Conservation (phyloP, 768 basidiomycete genomes). For the Lactifluus echinatus region DNA sequence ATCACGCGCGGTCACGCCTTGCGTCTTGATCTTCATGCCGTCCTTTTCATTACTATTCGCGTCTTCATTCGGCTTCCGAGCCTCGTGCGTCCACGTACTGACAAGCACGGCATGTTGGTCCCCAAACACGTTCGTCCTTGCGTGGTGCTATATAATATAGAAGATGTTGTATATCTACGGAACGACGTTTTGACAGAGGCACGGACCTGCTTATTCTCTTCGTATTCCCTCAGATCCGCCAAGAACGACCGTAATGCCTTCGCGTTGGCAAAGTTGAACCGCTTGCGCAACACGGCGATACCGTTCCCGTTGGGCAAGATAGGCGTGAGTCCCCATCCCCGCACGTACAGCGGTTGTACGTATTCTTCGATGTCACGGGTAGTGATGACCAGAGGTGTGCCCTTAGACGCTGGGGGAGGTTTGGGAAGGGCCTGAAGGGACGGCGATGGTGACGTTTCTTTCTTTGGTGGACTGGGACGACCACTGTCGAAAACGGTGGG, state of each 20-base stretch:
- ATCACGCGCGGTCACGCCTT: constrained; percentile 15
- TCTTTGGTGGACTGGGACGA: too few relatives aligned
- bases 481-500: background rate
- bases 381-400: background rate
- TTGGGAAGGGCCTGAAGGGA: constrained; percentile 2
- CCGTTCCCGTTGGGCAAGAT: constrained; percentile 11
- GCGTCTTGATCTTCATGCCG: background rate
- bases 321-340: constrained; percentile 11
- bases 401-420: background rate
- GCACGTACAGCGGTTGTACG: constrained; percentile 7
- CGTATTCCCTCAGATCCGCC: constrained; percentile 4
- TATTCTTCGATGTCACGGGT: constrained; percentile 9
- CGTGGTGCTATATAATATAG: constrained; percentile 4
- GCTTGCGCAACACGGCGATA: constrained; percentile 13
- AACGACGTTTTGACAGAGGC: too few relatives aligned
- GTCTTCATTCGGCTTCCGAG: background rate
- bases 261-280: constrained; percentile 3
- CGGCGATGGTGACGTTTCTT: background rate
- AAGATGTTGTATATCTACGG: too few relatives aligned
- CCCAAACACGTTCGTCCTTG: background rate
- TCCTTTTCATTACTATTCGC: background rate
- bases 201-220: constrained; percentile 4
- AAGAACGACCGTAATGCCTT: background rate
- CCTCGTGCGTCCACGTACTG: constrained; percentile 15
- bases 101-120: constrained; percentile 6